Evolutionary conservation across 805 yeast species (phyloP), one percentile per base, ranked within the genome.

Genomic region (Yarrowia sp.): DNA sequence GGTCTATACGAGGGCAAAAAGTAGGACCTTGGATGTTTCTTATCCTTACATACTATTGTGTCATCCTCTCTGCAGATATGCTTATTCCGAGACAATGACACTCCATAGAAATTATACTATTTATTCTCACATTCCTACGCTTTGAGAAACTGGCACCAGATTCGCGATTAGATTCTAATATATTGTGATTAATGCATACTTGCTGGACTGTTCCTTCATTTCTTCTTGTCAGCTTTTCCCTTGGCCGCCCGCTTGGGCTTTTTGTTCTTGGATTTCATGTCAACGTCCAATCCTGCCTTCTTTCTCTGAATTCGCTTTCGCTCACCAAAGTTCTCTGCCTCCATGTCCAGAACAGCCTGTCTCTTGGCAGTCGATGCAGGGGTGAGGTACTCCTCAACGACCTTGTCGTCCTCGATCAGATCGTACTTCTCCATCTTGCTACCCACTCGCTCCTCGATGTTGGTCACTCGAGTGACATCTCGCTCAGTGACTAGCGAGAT

Each of bases 271-370:
- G 33, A 17, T 38, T 56, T 64, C 41, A 21, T 30, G 21, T 56
- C 54, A 21, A 51, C 62, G 22, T 32, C 49, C 12, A 32, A 35
- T 10, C 48, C 66, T 28, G 70, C 67, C 72, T 81, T 82, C 54
- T 74, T 75, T 71, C 80, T 82, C 68, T 85, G 84, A 44, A 78
- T 82, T 70, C 79, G 81, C 68, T 79, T 80, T 69, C 82, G 82
- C 70, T 90, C 96, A 12, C 98, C 97, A 74, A 92, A 93, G 21
- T 85, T 83, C 67, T 90, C 97, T 67, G 83, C 84, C 67, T 93
- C 98, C 97, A 95, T 92, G 40, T 90, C 97, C 89, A 93, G 85
- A 64, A 88, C 74, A 2, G 97, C 89, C 74, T 92, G 97, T 69
- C 97, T 83, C 77, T 90, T 91, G 19, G 98, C 98, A 36, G 82